Percentiles rank a stretch among this genome's conserved stretches.
These are phyloP conservation scores for Poa annua DNA, from an alignment of 176 grass and related monocot species.

Conservation along the genomic window DNA sequence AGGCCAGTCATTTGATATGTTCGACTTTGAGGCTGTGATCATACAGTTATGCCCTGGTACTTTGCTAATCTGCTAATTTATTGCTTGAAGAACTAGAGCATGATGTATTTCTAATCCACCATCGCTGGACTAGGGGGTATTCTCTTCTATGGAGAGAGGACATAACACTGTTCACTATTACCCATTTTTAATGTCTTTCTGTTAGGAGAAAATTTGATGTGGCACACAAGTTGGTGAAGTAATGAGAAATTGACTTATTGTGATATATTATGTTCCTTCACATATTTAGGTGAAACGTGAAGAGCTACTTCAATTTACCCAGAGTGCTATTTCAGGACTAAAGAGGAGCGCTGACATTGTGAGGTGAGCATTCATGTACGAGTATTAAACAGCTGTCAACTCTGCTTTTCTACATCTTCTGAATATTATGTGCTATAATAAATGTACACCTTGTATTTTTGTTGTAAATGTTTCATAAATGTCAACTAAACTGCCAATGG, in stretches of 20 bases:
- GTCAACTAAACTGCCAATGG: constrained; percentile 1
- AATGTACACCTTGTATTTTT: constrained; percentile 11
- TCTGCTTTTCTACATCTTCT: constrained; percentile 11
- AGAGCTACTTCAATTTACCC: constrained; percentile 93
- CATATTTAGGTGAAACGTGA: constrained; percentile 93
- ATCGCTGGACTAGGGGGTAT: background rate
- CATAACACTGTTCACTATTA: constrained; percentile 23
- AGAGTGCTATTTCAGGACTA: constrained; percentile 89
- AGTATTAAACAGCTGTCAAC: background rate
- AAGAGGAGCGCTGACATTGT: constrained; percentile 77
- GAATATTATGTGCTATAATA: background rate
- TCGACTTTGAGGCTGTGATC: background rate
- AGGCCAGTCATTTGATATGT: constrained; percentile 6
- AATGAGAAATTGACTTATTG: background rate
- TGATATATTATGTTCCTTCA: constrained; percentile 13
- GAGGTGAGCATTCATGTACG: constrained; percentile 62
- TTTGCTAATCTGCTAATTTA: background rate
- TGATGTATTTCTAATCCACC: background rate
- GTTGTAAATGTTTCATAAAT: background rate
- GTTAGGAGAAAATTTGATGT: background rate
- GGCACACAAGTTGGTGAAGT: constrained; percentile 17
- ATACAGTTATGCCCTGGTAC: background rate
- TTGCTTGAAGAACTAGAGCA: constrained; percentile 8
- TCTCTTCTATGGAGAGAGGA: constrained; percentile 11
- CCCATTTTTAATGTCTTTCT: constrained; percentile 11